Conservation (phyloP, 805 yeast species). For the Pichia heedii region DNA sequence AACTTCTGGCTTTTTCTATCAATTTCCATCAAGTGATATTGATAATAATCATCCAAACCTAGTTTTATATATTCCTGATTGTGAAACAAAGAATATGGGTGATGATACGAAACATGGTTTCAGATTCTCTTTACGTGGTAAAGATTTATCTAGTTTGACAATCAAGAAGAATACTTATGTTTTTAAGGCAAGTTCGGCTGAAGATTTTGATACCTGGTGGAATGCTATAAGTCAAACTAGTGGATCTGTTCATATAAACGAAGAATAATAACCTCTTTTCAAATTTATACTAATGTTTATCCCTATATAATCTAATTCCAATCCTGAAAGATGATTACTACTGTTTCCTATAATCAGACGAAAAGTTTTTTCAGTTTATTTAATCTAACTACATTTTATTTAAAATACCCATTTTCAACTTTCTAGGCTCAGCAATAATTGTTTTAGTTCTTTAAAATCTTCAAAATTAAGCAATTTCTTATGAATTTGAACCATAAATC, state of each 20-base stretch:
- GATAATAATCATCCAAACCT: slow-evolving; percentile 37
- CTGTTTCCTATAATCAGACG: no score
- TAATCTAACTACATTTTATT: no score
- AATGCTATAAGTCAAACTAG: slow-evolving; percentile 27
- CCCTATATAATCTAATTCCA: no score
- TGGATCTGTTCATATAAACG: slow-evolving; percentile 10
- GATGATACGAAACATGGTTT: slow-evolving; percentile 22
- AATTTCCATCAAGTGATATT: slow-evolving; percentile 36
- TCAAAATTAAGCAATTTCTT: no score
- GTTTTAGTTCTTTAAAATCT: no score
- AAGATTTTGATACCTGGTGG: slow-evolving; percentile 40
- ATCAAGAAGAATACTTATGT: slow-evolving; percentile 27
- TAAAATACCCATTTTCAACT: no score
- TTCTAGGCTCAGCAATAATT: no score
- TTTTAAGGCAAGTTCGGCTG: slow-evolving; percentile 36
- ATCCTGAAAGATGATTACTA: no score
- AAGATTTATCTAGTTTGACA: slow-evolving; percentile 29
- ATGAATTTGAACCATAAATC: no score
- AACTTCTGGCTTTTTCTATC: slow-evolving; percentile 35
- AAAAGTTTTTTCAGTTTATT: no score
- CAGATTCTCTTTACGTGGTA: slow-evolving; percentile 31
- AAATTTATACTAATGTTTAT: no score
- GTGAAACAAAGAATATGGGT: slow-evolving; percentile 21
- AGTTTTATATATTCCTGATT: slow-evolving; percentile 39
- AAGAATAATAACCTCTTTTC: no score